phyloP scores from a whole-genome alignment of 2,329 filamentous ascomycete species.

The Daldinia sp. region DNA sequence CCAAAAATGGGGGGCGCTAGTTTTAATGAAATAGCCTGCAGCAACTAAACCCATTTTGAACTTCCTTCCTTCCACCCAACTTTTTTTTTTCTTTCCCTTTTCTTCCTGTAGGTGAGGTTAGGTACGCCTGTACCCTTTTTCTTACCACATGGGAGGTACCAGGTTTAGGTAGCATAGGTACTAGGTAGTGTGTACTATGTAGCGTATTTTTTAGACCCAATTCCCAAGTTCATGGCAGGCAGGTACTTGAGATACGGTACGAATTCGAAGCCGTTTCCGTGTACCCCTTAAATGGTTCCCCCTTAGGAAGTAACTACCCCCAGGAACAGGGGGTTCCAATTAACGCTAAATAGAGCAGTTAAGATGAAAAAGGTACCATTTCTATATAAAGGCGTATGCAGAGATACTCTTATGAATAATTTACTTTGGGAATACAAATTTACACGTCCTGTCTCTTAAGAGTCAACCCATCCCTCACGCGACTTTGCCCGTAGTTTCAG shows the following conservation, averaged over 20 bases:
- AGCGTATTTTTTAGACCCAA: conserved; percentile 6
- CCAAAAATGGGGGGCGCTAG: conserved; percentile 52
- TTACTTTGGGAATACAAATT: no score
- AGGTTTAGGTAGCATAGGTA: no score
- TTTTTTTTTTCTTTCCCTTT: background rate
- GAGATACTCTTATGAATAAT: conserved; percentile 11
- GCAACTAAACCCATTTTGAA: conserved; percentile 36
- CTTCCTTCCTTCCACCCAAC: conserved; percentile 13
- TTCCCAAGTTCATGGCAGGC: no score
- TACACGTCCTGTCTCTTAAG: conserved; percentile 2
- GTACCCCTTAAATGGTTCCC: conserved; percentile 10
- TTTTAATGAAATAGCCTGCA: conserved; percentile 50
- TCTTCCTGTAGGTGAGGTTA: no score
- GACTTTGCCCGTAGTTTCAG: conserved; percentile 30
- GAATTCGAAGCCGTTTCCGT: conserved; percentile 4
- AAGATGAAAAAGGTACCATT: conserved; percentile 22
- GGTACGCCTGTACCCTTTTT: background rate
- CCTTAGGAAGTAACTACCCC: background rate
- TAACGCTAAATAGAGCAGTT: conserved; percentile 9
- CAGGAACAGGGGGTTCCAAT: conserved; percentile 6
- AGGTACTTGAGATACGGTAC: conserved; percentile 5
- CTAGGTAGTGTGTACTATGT: no score
- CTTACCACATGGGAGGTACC: background rate
- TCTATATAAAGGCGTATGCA: background rate
- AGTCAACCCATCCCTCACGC: conserved; percentile 17